Conservation (phyloP, 2,329 filamentous ascomycete species). For the Escovopsis sp. region DNA sequence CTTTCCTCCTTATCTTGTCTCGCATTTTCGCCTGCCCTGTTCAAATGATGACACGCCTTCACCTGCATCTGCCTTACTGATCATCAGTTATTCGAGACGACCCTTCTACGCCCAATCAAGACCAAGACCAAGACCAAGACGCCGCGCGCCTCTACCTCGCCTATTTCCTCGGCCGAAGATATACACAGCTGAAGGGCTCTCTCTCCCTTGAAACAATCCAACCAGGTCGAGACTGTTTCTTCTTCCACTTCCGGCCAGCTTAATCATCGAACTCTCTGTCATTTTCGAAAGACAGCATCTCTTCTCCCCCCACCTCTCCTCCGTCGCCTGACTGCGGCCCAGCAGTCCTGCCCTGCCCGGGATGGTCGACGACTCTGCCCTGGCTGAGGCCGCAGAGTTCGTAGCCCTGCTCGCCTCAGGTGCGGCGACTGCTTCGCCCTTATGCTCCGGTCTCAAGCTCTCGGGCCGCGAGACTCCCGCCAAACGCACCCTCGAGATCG, state of each 20-base stretch:
- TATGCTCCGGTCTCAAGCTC: constrained; percentile 42
- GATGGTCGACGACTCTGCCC: constrained; percentile 40
- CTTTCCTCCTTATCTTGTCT: too few species aligned
- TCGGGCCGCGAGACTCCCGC: constrained; percentile 62
- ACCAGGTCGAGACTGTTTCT: too few species aligned
- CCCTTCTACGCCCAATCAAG: constrained; percentile 1
- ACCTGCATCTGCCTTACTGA: constrained; percentile 4
- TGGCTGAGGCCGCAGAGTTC: constrained; percentile 38
- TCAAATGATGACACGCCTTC: constrained; percentile 4
- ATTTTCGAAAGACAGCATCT: background rate
- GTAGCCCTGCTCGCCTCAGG: constrained; percentile 36
- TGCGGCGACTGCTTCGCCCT: constrained; percentile 22
- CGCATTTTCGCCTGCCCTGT: too few species aligned
- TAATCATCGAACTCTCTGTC: too few species aligned
- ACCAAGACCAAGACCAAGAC: too few species aligned
- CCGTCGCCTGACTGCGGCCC: constrained; percentile 13
- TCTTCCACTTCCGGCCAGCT: background rate
- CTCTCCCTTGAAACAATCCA: background rate
- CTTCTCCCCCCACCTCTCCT: background rate
- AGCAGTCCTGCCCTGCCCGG: constrained; percentile 13
- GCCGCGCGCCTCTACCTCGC: constrained; percentile 4
- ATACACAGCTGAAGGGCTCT: background rate
- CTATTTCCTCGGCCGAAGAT: constrained; percentile 2
- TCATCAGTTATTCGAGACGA: constrained; percentile 6
- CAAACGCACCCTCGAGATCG: constrained; percentile 67